These are phyloP conservation scores for Capsicum baccatum DNA, from an alignment of 257 asterid genomes.

Conservation along the genomic window DNA sequence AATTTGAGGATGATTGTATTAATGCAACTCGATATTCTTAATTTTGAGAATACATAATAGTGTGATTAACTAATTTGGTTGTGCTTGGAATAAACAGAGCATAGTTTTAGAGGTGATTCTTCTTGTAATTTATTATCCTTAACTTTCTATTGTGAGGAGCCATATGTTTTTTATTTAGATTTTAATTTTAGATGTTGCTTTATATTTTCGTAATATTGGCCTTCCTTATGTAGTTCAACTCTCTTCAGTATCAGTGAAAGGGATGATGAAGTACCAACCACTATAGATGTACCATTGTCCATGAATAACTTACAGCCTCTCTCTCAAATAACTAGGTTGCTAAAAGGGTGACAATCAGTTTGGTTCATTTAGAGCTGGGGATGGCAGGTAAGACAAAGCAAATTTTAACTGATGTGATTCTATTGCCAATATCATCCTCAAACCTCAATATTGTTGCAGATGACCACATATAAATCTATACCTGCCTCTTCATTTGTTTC, in stretches of 20 bases:
- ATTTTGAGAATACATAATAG: not conserved
- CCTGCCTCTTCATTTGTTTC: conserved; percentile 1
- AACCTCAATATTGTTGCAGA: not conserved
- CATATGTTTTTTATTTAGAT: conserved; percentile 6
- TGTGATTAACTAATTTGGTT: conserved; percentile 5
- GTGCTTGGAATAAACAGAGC: not conserved
- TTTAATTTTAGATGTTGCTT: conserved; percentile 29
- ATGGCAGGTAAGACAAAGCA: conserved; percentile 72
- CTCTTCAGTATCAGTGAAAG: conserved; percentile 64
- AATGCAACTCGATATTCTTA: not conserved
- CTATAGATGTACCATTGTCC: conserved; percentile 60
- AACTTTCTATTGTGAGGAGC: conserved; percentile 21
- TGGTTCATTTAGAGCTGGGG: conserved; percentile 59
- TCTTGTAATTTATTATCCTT: conserved; percentile 6
- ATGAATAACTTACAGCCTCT: conserved; percentile 68
- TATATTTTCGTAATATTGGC: conserved; percentile 5
- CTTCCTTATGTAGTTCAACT: conserved; percentile 64
- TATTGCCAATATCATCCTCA: conserved; percentile 17
- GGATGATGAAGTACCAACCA: conserved; percentile 78
- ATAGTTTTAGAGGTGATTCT: conserved; percentile 5
- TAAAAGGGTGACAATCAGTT: conserved; percentile 73
- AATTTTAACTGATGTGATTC: not conserved
- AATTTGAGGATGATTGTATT: not conserved
- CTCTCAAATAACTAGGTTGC: conserved; percentile 90
- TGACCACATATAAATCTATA: not conserved